phyloP scores from a whole-genome alignment of 371 early-diverging fungal genomes.

The Mortierella sp. region DNA sequence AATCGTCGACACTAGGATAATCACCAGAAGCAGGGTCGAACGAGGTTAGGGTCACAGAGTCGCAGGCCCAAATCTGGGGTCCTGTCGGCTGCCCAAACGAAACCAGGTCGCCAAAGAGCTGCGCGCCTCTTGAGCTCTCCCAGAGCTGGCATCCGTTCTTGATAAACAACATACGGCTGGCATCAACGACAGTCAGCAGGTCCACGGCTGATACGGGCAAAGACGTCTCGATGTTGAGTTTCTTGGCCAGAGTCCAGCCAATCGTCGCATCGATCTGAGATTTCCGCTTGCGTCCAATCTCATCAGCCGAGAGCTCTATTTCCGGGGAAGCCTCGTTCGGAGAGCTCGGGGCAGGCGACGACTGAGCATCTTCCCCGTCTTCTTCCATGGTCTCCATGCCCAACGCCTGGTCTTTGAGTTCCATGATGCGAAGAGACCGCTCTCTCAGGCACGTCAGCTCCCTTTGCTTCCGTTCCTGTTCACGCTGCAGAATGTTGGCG shows the following conservation, averaged over 20 bases:
- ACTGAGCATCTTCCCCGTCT: neutral
- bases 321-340: neutral
- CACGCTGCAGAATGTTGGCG: conserved; percentile 6
- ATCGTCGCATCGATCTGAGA: neutral
- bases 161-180: conserved; percentile 3
- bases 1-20: neutral
- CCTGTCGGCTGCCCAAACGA: neutral
- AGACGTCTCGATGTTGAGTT: neutral
- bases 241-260: neutral
- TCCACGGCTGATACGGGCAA: neutral
- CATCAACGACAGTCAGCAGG: neutral
- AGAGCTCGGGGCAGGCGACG: neutral
- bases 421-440: conserved; percentile 22
- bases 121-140: conserved; percentile 13
- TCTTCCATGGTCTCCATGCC: neutral
- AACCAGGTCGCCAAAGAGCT: conserved; percentile 22
- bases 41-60: conserved; percentile 18
- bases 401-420: conserved; percentile 16
- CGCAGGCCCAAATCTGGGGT: conserved; percentile 37
- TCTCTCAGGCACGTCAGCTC: conserved; percentile 22
- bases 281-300: neutral
- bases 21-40: neutral
- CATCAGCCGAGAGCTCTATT: neutral
- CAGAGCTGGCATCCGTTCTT: conserved; percentile 31
- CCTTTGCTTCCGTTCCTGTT: conserved; percentile 22